Evolutionary conservation across 345 rosid species (phyloP).

Genomic region (Cochlearia excelsa): DNA sequence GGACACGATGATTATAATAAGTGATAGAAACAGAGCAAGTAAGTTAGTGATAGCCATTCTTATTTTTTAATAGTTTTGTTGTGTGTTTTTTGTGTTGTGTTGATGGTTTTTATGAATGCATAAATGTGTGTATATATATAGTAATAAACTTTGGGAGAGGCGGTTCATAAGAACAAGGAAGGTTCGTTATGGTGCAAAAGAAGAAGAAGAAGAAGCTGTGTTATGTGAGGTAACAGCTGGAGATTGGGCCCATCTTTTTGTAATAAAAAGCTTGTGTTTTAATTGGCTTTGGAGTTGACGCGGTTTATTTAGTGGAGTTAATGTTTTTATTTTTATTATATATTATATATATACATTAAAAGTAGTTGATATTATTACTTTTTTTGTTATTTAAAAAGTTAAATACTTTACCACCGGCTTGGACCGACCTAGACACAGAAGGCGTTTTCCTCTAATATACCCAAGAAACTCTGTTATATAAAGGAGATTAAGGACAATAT

Average conservation of each 20-base stretch:
- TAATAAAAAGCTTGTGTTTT: constrained; percentile 21
- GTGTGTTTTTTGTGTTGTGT: neutral
- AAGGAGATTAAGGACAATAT: too few species aligned
- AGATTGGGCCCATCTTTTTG: constrained; percentile 26
- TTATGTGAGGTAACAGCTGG: constrained; percentile 32
- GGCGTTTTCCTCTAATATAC: too few species aligned
- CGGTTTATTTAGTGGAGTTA: constrained; percentile 15
- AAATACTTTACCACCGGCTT: too few species aligned
- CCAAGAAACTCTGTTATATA: too few species aligned
- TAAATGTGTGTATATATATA: neutral
- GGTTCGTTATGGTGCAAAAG: too few species aligned
- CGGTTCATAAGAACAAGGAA: constrained; percentile 8
- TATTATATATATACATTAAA: too few species aligned
- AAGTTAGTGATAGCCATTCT: constrained; percentile 4
- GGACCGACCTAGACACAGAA: too few species aligned
- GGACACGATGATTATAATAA: constrained; percentile 1
- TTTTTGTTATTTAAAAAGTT: too few species aligned
- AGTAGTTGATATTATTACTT: too few species aligned
- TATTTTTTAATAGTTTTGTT: neutral
- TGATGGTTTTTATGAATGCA: constrained; percentile 19
- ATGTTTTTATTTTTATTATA: too few species aligned
- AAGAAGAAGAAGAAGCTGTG: constrained; percentile 14
- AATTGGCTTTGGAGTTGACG: constrained; percentile 29
- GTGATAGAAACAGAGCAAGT: constrained; percentile 24
- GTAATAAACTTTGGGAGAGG: too few species aligned